Conservation (phyloP, 2,329 filamentous ascomycete species). For the Pseudogymnoascus sp. region DNA sequence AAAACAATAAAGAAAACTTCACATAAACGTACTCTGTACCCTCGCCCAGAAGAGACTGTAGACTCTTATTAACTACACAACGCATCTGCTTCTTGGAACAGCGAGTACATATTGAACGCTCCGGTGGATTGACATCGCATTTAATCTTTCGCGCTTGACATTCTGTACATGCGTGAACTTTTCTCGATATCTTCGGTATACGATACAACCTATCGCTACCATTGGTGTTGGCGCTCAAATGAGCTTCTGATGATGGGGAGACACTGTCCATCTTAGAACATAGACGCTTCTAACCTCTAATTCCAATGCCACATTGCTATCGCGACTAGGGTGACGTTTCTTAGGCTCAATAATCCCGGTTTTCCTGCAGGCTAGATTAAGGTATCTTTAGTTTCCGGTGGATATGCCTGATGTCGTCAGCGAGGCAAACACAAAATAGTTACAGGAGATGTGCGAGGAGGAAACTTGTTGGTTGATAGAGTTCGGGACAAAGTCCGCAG, state of each 20-base stretch:
- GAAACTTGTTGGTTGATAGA: not conserved
- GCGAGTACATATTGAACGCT: constrained; percentile 40
- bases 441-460: not conserved
- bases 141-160: constrained; percentile 50
- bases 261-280: not conserved
- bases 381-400: not conserved
- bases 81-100: constrained; percentile 43
- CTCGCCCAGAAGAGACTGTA: constrained; percentile 48
- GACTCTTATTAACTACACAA: constrained; percentile 48
- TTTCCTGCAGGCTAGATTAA: not conserved
- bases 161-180: constrained; percentile 32
- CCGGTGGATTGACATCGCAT: constrained; percentile 32
- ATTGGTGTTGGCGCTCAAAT: not conserved
- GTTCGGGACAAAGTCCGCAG: not conserved
- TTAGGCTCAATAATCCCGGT: not conserved
- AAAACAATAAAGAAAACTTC: not conserved
- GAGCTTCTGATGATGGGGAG: not conserved
- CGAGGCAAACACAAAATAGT: not conserved
- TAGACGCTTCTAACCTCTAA: not conserved
- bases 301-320: not conserved
- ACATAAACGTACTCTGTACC: constrained; percentile 40
- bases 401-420: not conserved
- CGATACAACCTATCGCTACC: not conserved
- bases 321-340: not conserved
- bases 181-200: constrained; percentile 24